A percentile compares a stretch with the other conserved stretches of the same genome.
Conservation (phyloP, 768 basidiomycete genomes). For the Lactifluus subvellereus region DNA sequence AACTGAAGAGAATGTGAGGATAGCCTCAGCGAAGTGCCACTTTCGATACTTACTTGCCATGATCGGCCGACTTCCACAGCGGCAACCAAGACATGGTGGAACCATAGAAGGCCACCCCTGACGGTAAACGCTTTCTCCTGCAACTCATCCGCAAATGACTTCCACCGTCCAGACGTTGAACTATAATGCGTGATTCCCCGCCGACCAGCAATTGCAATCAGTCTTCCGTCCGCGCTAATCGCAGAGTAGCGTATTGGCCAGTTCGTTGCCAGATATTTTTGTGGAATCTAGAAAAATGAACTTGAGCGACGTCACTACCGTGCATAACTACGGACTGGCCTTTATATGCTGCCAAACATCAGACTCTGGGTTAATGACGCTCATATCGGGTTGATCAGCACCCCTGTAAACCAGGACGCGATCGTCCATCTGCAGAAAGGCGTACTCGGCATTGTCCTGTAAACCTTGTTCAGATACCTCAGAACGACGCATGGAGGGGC, state of each 20-base stretch:
- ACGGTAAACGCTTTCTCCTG: conserved; percentile 88
- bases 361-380: conserved; percentile 94
- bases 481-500: neutral
- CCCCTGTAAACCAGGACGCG: conserved; percentile 90
- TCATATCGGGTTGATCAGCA: conserved; percentile 96
- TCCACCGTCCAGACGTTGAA: conserved; percentile 92
- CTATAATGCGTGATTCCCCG: conserved; percentile 92
- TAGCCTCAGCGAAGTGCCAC: conserved; percentile 1
- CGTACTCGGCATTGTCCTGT: conserved; percentile 93
- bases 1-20: conserved; percentile 46
- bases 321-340: conserved; percentile 32
- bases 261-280: conserved; percentile 80
- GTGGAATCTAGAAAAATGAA: conserved; percentile 60
- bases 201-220: conserved; percentile 89
- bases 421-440: conserved; percentile 94
- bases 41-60: conserved; percentile 52
- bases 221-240: conserved; percentile 81
- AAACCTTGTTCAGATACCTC: conserved; percentile 3
- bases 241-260: conserved; percentile 95
- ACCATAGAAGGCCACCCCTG: conserved; percentile 91
- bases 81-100: conserved; percentile 89
- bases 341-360: conserved; percentile 99
- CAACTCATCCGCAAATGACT: conserved; percentile 68
- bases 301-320: neutral
- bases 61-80: conserved; percentile 80